These are phyloP conservation scores for Cladorrhinum sp. DNA, from an alignment of 2,329 filamentous ascomycete genomes.

Conservation along the genomic window DNA sequence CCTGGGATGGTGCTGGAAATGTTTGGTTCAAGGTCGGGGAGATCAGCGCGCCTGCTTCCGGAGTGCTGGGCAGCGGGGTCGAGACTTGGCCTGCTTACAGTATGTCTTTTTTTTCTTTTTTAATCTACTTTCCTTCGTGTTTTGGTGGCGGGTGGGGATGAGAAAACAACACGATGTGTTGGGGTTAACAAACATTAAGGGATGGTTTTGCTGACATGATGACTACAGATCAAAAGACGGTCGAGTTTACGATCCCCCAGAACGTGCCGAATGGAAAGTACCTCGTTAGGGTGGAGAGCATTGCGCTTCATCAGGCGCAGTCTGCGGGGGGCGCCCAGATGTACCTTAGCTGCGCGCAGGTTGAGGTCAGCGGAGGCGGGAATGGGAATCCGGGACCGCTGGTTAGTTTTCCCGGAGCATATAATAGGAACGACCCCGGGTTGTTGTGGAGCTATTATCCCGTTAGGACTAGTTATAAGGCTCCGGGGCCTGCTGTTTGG, in stretches of 20 bases:
- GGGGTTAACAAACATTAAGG: too few species aligned
- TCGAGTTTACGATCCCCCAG: constrained; percentile 28
- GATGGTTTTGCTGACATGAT: background rate
- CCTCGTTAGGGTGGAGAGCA: constrained; percentile 31
- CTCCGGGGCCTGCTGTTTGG: constrained; percentile 20
- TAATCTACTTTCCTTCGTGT: background rate
- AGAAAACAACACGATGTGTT: too few species aligned
- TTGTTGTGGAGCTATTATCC: constrained; percentile 22
- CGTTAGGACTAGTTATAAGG: constrained; percentile 20
- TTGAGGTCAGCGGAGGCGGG: constrained; percentile 26
- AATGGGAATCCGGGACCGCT: constrained; percentile 15
- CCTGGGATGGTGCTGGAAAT: constrained; percentile 30
- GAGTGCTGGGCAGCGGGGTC: constrained; percentile 6
- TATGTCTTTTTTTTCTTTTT: constrained; percentile 3
- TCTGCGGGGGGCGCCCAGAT: constrained; percentile 18
- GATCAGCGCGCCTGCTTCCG: constrained; percentile 23
- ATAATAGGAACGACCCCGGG: constrained; percentile 12
- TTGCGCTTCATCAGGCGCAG: constrained; percentile 29
- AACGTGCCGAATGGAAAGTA: constrained; percentile 30
- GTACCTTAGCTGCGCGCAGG: constrained; percentile 26
- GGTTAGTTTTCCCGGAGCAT: constrained; percentile 19
- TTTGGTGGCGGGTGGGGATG: too few species aligned
- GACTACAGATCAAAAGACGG: constrained; percentile 16
- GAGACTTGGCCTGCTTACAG: constrained; percentile 19
- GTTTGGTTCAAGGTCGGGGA: constrained; percentile 34